phyloP scores from a whole-genome alignment of 495 filamentous ascomycete genomes.

The Aspergillus bertholletiae region DNA sequence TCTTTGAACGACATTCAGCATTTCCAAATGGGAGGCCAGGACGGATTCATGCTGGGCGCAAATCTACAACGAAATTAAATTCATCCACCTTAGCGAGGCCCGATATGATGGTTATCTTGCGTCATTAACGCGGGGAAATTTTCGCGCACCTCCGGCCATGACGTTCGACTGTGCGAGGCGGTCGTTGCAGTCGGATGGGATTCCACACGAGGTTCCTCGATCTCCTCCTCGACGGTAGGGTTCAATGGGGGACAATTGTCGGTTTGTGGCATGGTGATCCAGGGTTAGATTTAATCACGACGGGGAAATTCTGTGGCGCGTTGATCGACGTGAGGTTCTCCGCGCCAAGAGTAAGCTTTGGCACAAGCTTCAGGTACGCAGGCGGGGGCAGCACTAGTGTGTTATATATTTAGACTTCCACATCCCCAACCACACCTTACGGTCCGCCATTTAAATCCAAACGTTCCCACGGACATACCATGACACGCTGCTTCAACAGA shows the following conservation, averaged over 20 bases:
- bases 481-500: too few species aligned
- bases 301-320: not conserved
- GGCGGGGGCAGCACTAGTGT: too few species aligned
- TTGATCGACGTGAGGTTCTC: not conserved
- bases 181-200: not conserved
- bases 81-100: not conserved
- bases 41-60: slow-evolving; percentile 34
- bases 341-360: not conserved
- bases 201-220: not conserved
- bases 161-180: not conserved
- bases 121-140: not conserved
- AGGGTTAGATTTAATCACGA: not conserved
- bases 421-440: too few species aligned
- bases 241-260: slow-evolving; percentile 4
- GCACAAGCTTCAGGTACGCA: not conserved
- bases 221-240: slow-evolving; percentile 18
- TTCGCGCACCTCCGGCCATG: slow-evolving; percentile 20
- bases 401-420: too few species aligned
- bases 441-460: too few species aligned
- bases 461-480: too few species aligned
- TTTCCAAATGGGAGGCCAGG: slow-evolving; percentile 32
- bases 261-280: not conserved
- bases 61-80: slow-evolving; percentile 16
- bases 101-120: not conserved
- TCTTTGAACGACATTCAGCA: slow-evolving; percentile 27